phyloP scores from a whole-genome alignment of 2,329 filamentous ascomycete species.

The Fusarium bulbicola region DNA sequence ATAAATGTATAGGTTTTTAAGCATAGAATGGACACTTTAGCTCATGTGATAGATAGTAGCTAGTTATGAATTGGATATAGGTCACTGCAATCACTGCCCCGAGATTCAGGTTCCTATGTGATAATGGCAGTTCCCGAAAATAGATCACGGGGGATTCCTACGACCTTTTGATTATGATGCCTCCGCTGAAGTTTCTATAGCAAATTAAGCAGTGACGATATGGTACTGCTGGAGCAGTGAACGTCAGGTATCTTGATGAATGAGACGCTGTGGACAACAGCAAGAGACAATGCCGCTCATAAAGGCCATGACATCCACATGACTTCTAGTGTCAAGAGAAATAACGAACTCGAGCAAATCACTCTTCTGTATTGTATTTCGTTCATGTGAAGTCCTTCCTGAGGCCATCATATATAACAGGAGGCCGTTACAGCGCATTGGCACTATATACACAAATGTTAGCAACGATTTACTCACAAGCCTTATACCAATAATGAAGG shows the following conservation, averaged over 20 bases:
- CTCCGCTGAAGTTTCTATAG: background rate
- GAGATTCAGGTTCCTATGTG: background rate
- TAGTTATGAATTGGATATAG: background rate
- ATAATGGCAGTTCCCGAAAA: background rate
- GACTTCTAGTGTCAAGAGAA: background rate
- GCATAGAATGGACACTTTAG: slow-evolving; percentile 3
- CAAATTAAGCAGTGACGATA: background rate
- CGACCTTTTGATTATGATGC: background rate
- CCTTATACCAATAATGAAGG: background rate
- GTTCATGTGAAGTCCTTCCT: background rate
- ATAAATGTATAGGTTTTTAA: background rate
- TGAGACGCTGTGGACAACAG: background rate
- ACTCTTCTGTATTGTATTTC: background rate
- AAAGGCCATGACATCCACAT: background rate
- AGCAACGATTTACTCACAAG: background rate
- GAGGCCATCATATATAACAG: background rate
- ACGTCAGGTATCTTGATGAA: background rate
- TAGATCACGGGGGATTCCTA: rapidly evolving
- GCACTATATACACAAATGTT: background rate
- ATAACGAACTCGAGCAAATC: background rate
- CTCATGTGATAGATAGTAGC: background rate
- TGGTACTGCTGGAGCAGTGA: background rate
- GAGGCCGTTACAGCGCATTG: no score
- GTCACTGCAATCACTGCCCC: background rate
- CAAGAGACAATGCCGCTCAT: background rate